phyloP scores from a whole-genome alignment of 208 protist species.

The Leishmania lainsoni region DNA sequence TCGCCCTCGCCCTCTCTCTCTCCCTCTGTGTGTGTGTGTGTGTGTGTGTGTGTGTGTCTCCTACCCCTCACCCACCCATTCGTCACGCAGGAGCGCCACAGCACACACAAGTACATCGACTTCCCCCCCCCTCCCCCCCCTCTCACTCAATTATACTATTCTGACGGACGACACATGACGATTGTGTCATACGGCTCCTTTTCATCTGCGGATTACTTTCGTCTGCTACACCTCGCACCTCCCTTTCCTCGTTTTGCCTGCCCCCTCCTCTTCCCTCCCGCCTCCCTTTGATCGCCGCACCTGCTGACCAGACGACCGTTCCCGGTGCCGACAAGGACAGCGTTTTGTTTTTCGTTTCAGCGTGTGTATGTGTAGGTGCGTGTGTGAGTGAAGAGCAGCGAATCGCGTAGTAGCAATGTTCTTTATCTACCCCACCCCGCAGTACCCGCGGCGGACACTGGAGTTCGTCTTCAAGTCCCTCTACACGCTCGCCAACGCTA shows the following conservation, averaged over 20 bases:
- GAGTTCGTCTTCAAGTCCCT: conserved; percentile 74
- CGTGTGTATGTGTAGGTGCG: neutral
- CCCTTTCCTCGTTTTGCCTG: neutral
- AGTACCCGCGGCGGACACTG: conserved; percentile 64
- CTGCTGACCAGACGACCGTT: neutral
- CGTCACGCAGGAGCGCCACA: neutral
- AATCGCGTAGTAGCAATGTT: conserved; percentile 48
- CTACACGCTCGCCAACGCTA: conserved; percentile 54
- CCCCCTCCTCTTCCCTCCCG: neutral
- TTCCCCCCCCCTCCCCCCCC: no score
- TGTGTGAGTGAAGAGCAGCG: neutral
- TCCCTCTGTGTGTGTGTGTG: no score
- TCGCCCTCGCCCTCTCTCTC: neutral
- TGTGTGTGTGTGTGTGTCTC: neutral
- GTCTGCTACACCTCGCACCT: neutral
- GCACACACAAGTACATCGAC: neutral
- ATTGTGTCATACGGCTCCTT: neutral
- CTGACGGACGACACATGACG: neutral
- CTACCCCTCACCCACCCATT: neutral
- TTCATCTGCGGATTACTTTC: neutral
- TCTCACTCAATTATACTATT: neutral
- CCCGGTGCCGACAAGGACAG: neutral
- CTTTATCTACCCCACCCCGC: conserved; percentile 70
- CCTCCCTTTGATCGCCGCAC: neutral
- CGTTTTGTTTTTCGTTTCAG: neutral